These are phyloP conservation scores for Fulvia fulva DNA, from an alignment of 2,329 filamentous ascomycete species.

Conservation along the genomic window DNA sequence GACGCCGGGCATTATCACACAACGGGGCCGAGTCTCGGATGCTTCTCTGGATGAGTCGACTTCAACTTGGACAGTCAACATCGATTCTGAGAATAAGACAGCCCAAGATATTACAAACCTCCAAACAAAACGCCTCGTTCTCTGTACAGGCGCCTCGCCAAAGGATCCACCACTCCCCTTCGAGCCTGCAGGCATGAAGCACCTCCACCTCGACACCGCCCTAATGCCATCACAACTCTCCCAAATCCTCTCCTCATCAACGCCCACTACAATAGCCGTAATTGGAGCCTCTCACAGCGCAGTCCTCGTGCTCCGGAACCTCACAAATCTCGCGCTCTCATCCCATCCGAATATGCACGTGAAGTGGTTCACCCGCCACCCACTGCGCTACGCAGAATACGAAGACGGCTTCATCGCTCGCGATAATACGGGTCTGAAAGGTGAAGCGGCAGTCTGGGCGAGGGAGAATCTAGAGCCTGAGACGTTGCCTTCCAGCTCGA, in stretches of 20 bases:
- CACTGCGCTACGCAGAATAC: conserved; percentile 58
- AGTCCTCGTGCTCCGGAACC: conserved; percentile 59
- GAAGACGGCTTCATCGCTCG: conserved; percentile 61
- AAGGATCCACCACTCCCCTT: conserved; percentile 44
- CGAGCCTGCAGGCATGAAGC: conserved; percentile 37
- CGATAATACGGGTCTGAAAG: conserved; percentile 64
- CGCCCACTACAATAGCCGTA: conserved; percentile 50
- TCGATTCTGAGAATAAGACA: conserved; percentile 29
- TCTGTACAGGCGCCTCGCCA: conserved; percentile 58
- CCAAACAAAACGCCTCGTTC: conserved; percentile 42
- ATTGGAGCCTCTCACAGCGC: conserved; percentile 62
- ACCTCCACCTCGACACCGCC: conserved; percentile 53
- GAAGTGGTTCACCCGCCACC: conserved; percentile 60
- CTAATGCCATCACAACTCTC: conserved; percentile 52
- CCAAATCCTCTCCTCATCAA: conserved; percentile 32
- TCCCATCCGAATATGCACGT: conserved; percentile 53
- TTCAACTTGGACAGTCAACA: conserved; percentile 37
- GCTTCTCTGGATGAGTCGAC: conserved; percentile 39
- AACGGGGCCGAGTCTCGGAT: conserved; percentile 37
- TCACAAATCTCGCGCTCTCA: conserved; percentile 50
- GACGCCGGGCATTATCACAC: conserved; percentile 39
- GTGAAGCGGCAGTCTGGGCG: conserved; percentile 57
- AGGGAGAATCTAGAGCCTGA: conserved; percentile 55
- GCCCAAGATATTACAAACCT: conserved; percentile 34
- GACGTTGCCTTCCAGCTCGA: conserved; percentile 42